Conservation (phyloP, 2,329 filamentous ascomycete genomes). For the Dactylellina drechsleri region DNA sequence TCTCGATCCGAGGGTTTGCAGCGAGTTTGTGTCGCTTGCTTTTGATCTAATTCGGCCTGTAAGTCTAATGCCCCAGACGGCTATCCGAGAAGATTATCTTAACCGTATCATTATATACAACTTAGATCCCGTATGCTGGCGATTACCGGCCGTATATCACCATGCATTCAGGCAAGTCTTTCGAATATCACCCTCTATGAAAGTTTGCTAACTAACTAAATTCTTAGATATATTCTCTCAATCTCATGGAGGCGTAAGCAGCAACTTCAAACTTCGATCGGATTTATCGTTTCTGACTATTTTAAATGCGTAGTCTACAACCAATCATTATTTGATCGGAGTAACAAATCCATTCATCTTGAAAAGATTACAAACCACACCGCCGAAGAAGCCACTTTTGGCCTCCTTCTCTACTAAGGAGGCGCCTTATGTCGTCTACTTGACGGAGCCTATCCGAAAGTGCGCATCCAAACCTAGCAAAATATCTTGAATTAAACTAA, state of each 20-base stretch:
- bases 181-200: neutral
- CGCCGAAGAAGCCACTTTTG: conserved; percentile 28
- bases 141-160: conserved; percentile 58
- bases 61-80: conserved; percentile 15
- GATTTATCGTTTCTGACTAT: neutral
- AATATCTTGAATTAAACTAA: neutral
- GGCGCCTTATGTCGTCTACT: conserved; percentile 57
- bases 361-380: conserved; percentile 54
- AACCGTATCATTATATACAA: neutral
- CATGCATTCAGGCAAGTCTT: conserved; percentile 57
- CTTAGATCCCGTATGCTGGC: conserved; percentile 58
- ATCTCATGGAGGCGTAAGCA: conserved; percentile 57
- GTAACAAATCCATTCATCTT: conserved; percentile 59
- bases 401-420: conserved; percentile 22
- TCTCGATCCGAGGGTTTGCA: conserved; percentile 58
- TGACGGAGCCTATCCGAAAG: conserved; percentile 54
- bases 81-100: neutral
- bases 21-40: conserved; percentile 58
- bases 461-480: conserved; percentile 3
- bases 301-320: conserved; percentile 52
- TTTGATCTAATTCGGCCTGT: conserved; percentile 58
- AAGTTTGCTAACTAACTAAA: neutral
- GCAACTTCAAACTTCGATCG: neutral
- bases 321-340: conserved; percentile 58
- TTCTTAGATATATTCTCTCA: conserved; percentile 57